Conservation (phyloP, 2,329 filamentous ascomycete species). For the Massarina eburnea region DNA sequence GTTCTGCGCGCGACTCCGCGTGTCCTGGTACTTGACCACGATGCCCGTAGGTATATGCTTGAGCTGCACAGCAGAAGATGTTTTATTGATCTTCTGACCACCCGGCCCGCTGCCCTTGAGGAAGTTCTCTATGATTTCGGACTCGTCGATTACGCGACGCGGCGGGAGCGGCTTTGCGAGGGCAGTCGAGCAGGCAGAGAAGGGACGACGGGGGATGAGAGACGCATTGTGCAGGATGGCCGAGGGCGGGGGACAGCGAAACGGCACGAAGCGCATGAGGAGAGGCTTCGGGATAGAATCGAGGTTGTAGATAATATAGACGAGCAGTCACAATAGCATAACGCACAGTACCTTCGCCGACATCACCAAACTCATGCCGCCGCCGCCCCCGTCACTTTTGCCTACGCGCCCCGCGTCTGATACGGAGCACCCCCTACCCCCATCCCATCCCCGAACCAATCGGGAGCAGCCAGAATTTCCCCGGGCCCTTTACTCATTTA, state of each 20-base stretch:
- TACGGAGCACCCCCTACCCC: constrained; percentile 7
- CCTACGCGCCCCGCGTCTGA: constrained; percentile 1
- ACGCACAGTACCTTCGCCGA: neutral
- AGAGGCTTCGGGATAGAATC: constrained; percentile 13
- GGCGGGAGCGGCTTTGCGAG: constrained; percentile 57
- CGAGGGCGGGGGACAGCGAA: constrained; percentile 9
- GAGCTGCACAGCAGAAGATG: constrained; percentile 88
- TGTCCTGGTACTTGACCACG: constrained; percentile 92
- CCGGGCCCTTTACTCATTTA: neutral
- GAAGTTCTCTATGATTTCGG: constrained; percentile 80
- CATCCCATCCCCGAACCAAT: constrained; percentile 5
- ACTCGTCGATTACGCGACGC: constrained; percentile 72
- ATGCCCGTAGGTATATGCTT: constrained; percentile 88
- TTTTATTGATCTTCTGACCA: constrained; percentile 99
- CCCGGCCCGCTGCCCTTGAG: constrained; percentile 91
- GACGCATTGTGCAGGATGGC: constrained; percentile 9
- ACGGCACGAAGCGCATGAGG: constrained; percentile 9
- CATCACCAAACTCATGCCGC: neutral
- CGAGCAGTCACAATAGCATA: constrained; percentile 20
- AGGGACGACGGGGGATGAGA: constrained; percentile 13
- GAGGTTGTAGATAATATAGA: constrained; percentile 8
- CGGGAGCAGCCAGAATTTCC: constrained; percentile 17
- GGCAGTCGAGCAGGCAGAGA: constrained; percentile 15
- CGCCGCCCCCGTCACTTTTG: neutral
- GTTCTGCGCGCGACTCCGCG: constrained; percentile 83